phyloP scores from a whole-genome alignment of 169 alveolate genomes.

The Plasmodium vivax region DNA sequence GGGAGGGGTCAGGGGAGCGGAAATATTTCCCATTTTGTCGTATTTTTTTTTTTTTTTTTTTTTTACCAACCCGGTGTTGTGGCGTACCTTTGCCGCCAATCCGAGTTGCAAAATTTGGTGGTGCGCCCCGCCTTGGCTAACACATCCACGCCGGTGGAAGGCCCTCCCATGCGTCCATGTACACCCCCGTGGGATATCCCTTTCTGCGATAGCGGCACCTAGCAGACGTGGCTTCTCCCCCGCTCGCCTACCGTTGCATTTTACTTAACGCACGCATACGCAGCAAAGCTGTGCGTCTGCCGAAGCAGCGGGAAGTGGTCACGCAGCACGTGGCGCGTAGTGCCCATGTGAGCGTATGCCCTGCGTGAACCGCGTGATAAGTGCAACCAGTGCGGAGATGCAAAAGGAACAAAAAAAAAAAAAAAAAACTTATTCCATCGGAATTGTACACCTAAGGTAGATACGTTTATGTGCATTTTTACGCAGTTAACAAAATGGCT shows the following conservation, averaged over 20 bases:
- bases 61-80: neutral
- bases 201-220: neutral
- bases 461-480: neutral
- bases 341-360: neutral
- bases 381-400: neutral
- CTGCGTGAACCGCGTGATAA: neutral
- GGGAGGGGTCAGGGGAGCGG: neutral
- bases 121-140: neutral
- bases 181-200: neutral
- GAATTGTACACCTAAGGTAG: neutral
- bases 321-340: neutral
- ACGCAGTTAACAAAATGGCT: neutral
- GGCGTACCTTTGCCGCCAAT: neutral
- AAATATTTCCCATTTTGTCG: neutral
- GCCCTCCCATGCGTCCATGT: neutral
- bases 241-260: neutral
- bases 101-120: neutral
- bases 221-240: neutral
- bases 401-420: neutral
- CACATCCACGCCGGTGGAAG: neutral
- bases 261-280: neutral
- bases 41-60: too few species aligned
- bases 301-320: neutral
- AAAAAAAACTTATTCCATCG: neutral
- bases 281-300: neutral